Conservation (phyloP, 306 rosid species). For the Dicorynia guianensis region DNA sequence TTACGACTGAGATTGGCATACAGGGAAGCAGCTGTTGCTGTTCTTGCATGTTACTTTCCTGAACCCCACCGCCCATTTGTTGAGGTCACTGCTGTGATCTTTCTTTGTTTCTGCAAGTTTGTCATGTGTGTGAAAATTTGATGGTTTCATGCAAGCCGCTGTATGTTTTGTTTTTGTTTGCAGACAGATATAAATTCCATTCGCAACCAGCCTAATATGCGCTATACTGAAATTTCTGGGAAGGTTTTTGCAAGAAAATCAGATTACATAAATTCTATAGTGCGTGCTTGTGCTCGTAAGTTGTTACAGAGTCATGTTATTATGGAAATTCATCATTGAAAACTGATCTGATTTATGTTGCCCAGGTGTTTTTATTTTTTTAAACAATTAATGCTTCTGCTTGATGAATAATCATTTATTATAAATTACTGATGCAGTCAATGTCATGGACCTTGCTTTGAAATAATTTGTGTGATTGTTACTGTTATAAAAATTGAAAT, state of each 20-base stretch:
- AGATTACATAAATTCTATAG: slow-evolving; percentile 80
- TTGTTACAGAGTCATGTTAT: slow-evolving; percentile 38
- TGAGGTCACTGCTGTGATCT: slow-evolving; percentile 54
- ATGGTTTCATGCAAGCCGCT: slow-evolving; percentile 32
- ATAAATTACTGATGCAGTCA: slow-evolving; percentile 10
- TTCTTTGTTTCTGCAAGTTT: slow-evolving; percentile 30
- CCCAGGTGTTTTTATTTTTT: slow-evolving; percentile 16
- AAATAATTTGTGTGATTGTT: not conserved
- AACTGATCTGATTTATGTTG: slow-evolving; percentile 16
- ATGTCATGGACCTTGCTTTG: slow-evolving; percentile 3
- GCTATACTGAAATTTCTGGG: slow-evolving; percentile 70
- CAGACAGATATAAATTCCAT: slow-evolving; percentile 95
- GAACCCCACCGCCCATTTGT: slow-evolving; percentile 76
- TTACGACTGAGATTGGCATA: slow-evolving; percentile 86
- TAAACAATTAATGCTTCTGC: slow-evolving; percentile 26
- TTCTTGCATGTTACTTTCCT: slow-evolving; percentile 92
- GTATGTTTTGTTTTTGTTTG: slow-evolving; percentile 40
- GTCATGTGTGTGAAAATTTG: slow-evolving; percentile 23
- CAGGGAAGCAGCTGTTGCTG: slow-evolving; percentile 97
- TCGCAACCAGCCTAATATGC: slow-evolving; percentile 84
- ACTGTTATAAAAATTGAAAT: slow-evolving; percentile 4
- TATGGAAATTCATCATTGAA: slow-evolving; percentile 36
- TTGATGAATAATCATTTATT: slow-evolving; percentile 12
- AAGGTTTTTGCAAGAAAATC: slow-evolving; percentile 81
- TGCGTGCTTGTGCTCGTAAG: slow-evolving; percentile 99